phyloP scores from a whole-genome alignment of 2,329 filamentous ascomycete species.

The Phyllosticta ampelicida region DNA sequence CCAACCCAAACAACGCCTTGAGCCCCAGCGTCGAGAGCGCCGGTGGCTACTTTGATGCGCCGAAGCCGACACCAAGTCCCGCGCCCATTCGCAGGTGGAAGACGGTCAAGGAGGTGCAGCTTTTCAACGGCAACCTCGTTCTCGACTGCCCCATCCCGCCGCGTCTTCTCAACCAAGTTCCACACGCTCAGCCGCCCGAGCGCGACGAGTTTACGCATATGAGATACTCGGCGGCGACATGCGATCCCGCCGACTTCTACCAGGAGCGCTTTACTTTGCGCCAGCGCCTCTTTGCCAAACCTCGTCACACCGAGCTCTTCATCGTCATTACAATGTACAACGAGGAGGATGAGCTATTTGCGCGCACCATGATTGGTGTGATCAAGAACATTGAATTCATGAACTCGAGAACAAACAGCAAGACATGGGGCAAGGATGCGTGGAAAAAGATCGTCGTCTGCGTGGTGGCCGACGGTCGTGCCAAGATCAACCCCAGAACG shows the following conservation, averaged over 20 bases:
- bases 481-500: slow-evolving; percentile 90
- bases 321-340: slow-evolving; percentile 99
- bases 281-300: slow-evolving; percentile 85
- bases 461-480: slow-evolving; percentile 91
- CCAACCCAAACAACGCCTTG: slow-evolving; percentile 41
- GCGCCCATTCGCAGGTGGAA: slow-evolving; percentile 80
- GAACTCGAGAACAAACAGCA: slow-evolving; percentile 85
- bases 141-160: slow-evolving; percentile 94
- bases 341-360: slow-evolving; percentile 92
- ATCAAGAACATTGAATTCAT: slow-evolving; percentile 99
- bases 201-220: slow-evolving; percentile 81
- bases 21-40: slow-evolving; percentile 21
- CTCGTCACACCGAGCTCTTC: slow-evolving; percentile 86
- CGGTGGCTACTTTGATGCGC: slow-evolving; percentile 26
- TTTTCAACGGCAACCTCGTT: slow-evolving; percentile 94
- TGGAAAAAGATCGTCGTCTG: slow-evolving; percentile 99
- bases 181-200: slow-evolving; percentile 67
- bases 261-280: slow-evolving; percentile 83
- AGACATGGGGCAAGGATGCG: slow-evolving; percentile 95
- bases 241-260: slow-evolving; percentile 81
- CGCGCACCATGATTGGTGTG: slow-evolving; percentile 89
- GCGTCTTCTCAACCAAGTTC: slow-evolving; percentile 72
- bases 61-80: slow-evolving; percentile 41
- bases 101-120: slow-evolving; percentile 94
- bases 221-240: slow-evolving; percentile 90